These are phyloP conservation scores for Cladophialophora carrionii DNA, from an alignment of 2,329 filamentous ascomycete genomes.

Conservation along the genomic window DNA sequence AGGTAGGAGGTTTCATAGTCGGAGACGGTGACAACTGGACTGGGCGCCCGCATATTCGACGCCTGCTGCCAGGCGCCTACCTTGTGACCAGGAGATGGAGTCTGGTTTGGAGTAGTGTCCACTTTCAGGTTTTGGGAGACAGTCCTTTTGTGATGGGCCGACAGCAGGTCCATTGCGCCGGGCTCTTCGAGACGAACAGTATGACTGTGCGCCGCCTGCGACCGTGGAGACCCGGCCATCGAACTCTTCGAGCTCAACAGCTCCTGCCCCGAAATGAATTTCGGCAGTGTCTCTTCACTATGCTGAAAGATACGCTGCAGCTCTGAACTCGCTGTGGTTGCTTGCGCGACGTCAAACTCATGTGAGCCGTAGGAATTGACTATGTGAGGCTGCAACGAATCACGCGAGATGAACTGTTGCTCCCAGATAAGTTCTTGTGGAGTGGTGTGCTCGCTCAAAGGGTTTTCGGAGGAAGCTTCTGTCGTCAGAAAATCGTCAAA, in stretches of 20 bases:
- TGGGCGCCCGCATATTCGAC: constrained; percentile 35
- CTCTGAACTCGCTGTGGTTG: constrained; percentile 12
- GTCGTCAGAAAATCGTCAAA: constrained; percentile 35
- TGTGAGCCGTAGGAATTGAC: constrained; percentile 18
- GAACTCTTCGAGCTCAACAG: constrained; percentile 23
- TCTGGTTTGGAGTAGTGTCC: constrained; percentile 19
- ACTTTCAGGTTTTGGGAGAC: constrained; percentile 26
- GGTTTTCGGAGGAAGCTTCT: constrained; percentile 35
- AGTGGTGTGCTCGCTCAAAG: constrained; percentile 36
- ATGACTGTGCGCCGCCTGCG: constrained; percentile 40
- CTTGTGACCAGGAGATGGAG: constrained; percentile 22
- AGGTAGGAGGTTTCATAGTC: constrained; percentile 33
- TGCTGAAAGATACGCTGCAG: constrained; percentile 14
- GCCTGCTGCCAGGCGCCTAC: constrained; percentile 18
- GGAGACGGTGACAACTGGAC: constrained; percentile 52
- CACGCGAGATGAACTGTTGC: constrained; percentile 28
- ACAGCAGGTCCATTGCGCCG: constrained; percentile 12
- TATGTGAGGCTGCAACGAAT: constrained; percentile 27
- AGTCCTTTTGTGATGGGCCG: constrained; percentile 11
- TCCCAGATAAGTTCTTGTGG: constrained; percentile 37
- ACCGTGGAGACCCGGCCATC: constrained; percentile 19
- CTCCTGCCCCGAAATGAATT: constrained; percentile 27
- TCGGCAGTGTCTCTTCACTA: constrained; percentile 12
- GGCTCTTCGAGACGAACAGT: constrained; percentile 40
- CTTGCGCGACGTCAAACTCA: constrained; percentile 14